phyloP scores from a whole-genome alignment of 2,329 filamentous ascomycete species.

The Coleophoma crateriformis region DNA sequence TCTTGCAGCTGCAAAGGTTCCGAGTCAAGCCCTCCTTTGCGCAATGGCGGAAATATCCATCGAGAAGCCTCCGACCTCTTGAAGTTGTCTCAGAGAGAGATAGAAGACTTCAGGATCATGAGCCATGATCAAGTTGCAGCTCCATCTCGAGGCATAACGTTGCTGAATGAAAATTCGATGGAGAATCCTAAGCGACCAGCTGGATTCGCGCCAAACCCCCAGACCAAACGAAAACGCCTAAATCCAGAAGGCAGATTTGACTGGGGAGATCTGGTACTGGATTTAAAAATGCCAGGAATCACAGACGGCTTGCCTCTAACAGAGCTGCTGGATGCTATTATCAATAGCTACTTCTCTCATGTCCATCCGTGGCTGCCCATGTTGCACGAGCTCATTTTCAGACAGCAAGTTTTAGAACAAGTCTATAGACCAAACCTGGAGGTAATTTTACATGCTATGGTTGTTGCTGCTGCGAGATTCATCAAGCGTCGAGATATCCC shows the following conservation, averaged over 20 bases:
- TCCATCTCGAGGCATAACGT: not conserved
- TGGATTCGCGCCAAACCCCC: not conserved
- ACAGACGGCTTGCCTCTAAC: constrained; percentile 1
- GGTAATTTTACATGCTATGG: constrained; percentile 30
- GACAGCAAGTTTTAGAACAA: constrained; percentile 17
- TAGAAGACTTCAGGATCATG: not conserved
- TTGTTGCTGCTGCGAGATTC: constrained; percentile 20
- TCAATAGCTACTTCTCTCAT: constrained; percentile 21
- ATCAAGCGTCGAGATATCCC: constrained; percentile 21
- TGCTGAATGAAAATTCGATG: not conserved
- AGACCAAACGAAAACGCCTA: constrained; percentile 1
- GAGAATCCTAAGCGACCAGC: constrained; percentile 1
- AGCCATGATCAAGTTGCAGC: not conserved
- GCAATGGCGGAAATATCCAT: not conserved
- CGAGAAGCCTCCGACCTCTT: not conserved
- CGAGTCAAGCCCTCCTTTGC: constrained; percentile 1
- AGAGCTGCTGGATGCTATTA: constrained; percentile 22
- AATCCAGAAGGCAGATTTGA: not conserved
- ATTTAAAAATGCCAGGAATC: constrained; percentile 1
- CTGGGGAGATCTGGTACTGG: constrained; percentile 2
- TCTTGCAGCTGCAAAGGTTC: no score
- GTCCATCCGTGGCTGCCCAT: not conserved
- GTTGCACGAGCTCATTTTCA: not conserved
- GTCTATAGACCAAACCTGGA: constrained; percentile 18
- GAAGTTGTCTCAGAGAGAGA: not conserved